Evolutionary conservation across 352 stramenopile genomes (phyloP).

Genomic region (Phytophthora pisi): DNA sequence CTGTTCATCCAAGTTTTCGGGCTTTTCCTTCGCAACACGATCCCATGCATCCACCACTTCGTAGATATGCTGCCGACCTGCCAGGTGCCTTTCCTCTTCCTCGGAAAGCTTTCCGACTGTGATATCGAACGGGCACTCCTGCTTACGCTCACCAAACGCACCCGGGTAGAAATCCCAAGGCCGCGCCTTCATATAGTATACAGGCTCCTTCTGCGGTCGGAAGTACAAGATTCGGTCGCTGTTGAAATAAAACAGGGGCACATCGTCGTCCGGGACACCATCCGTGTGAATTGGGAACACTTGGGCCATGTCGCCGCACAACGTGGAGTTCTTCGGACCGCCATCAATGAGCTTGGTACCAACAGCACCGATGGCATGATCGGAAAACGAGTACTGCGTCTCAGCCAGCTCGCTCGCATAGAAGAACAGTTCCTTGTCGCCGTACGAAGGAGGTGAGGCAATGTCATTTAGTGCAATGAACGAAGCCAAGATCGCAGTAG

Average conservation of each 20-base stretch:
- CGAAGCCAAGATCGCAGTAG: slow-evolving; percentile 46
- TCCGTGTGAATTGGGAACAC: slow-evolving; percentile 36
- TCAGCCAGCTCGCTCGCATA: slow-evolving; percentile 52
- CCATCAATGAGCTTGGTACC: slow-evolving; percentile 28
- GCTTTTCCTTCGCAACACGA: slow-evolving; percentile 29
- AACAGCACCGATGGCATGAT: slow-evolving; percentile 42
- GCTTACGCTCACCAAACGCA: slow-evolving; percentile 34
- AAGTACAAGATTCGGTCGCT: slow-evolving; percentile 46
- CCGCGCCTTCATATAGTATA: slow-evolving; percentile 40
- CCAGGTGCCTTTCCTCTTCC: slow-evolving; percentile 37
- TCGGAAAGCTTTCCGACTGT: slow-evolving; percentile 33
- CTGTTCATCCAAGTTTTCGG: slow-evolving; percentile 31
- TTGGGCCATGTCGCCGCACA: slow-evolving; percentile 53
- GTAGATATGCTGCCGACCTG: slow-evolving; percentile 42
- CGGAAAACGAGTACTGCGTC: slow-evolving; percentile 41
- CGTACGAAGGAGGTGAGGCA: slow-evolving; percentile 41
- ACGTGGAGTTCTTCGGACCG: slow-evolving; percentile 22
- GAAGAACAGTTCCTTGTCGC: slow-evolving; percentile 57
- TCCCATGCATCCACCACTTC: slow-evolving; percentile 36
- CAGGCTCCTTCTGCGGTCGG: slow-evolving; percentile 26
- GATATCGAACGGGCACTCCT: slow-evolving; percentile 47
- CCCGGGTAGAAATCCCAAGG: slow-evolving; percentile 42
- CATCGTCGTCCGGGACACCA: slow-evolving; percentile 24
- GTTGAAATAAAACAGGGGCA: slow-evolving; percentile 48
- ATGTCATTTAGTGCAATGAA: slow-evolving; percentile 36